Conservation (phyloP, 163 green algal genomes). For the Scenedesmus sp. region DNA sequence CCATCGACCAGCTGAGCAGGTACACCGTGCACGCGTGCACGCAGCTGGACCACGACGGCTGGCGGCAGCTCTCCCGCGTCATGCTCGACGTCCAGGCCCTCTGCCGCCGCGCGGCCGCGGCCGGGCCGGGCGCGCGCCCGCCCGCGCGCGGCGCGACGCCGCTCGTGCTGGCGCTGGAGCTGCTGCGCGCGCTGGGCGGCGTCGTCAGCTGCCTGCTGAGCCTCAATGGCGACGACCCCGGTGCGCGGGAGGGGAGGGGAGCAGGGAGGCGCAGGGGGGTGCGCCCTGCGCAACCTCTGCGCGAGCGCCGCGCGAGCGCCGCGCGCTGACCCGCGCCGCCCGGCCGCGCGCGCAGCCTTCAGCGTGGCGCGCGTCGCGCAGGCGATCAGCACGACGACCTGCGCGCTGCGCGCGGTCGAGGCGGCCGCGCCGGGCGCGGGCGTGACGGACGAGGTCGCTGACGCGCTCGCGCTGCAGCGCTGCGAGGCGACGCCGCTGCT, state of each 20-base stretch:
- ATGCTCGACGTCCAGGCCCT: neutral
- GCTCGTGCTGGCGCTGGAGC: slow-evolving; percentile 6
- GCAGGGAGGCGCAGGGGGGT: too few species aligned
- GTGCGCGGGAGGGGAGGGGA: too few species aligned
- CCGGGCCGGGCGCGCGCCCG: neutral
- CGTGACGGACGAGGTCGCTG: neutral
- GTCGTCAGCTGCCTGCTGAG: slow-evolving; percentile 17
- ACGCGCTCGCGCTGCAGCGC: slow-evolving; percentile 17
- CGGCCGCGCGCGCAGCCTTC: too few species aligned
- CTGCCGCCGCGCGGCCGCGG: neutral
- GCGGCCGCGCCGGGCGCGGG: neutral
- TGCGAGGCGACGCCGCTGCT: slow-evolving; percentile 25
- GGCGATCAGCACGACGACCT: neutral
- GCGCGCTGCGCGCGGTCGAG: neutral
- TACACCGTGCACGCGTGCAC: neutral
- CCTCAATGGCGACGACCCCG: slow-evolving; percentile 12
- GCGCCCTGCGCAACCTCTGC: too few species aligned
- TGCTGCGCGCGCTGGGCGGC: neutral
- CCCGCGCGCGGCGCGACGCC: too few species aligned
- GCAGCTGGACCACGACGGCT: neutral
- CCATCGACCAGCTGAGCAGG: neutral
- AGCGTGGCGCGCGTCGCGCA: slow-evolving; percentile 29
- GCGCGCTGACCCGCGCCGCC: too few species aligned
- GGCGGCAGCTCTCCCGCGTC: slow-evolving; percentile 16
- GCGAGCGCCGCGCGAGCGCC: too few species aligned